A percentile compares a stretch with the other conserved stretches of the same genome.
Evolutionary conservation across 306 rosid genomes (phyloP).

Genomic region (Cucumis hystrix): DNA sequence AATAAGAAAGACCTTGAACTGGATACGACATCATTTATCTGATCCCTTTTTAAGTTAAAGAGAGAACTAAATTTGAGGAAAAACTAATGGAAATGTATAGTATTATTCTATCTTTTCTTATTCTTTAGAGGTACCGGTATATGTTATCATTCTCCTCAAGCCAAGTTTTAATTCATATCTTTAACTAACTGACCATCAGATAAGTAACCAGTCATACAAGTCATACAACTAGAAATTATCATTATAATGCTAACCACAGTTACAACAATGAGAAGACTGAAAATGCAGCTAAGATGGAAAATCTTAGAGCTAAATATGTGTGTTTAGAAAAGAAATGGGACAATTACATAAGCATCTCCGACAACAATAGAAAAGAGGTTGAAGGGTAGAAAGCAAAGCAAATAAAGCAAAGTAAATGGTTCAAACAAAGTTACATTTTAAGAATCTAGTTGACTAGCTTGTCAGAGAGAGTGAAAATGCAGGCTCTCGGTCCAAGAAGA

Average conservation of each 20-base stretch:
- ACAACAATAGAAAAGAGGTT: background rate
- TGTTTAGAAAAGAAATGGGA: background rate
- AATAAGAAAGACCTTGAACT: too few species aligned
- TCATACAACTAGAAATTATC: background rate
- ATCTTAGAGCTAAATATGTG: background rate
- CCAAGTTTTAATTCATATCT: background rate
- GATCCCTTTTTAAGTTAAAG: background rate
- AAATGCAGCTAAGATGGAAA: background rate
- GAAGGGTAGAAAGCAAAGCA: background rate
- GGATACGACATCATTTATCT: background rate
- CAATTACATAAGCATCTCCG: background rate
- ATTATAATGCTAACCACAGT: background rate
- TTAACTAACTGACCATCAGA: background rate
- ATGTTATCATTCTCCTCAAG: background rate
- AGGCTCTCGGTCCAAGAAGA: constrained; percentile 15
- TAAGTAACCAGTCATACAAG: background rate
- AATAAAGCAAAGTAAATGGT: background rate
- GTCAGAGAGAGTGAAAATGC: constrained; percentile 24
- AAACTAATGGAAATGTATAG: background rate
- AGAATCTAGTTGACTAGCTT: constrained; percentile 48
- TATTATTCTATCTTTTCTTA: too few species aligned
- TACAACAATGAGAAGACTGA: background rate
- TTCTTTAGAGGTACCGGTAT: too few species aligned
- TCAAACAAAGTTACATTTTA: constrained; percentile 13
- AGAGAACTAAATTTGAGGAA: background rate